phyloP scores from a whole-genome alignment of 306 rosid genomes.

The Gastrolobium bilobum region DNA sequence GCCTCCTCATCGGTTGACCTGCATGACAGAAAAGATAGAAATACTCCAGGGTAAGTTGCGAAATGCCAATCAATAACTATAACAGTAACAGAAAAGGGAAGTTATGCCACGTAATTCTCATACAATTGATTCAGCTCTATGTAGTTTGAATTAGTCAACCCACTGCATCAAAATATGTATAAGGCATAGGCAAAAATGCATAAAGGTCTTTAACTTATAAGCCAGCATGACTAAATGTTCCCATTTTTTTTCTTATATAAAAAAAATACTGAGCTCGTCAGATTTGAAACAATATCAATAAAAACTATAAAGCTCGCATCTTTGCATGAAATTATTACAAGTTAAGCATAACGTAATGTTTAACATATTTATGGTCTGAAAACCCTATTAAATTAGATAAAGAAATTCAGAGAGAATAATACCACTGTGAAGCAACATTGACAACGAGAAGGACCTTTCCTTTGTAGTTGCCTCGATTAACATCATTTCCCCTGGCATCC shows the following conservation, averaged over 20 bases:
- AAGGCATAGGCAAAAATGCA: neutral
- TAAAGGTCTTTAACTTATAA: neutral
- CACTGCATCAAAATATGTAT: slow-evolving; percentile 58
- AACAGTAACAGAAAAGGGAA: slow-evolving; percentile 14
- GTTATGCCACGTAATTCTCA: slow-evolving; percentile 62
- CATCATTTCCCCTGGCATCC: slow-evolving; percentile 80
- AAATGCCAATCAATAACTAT: slow-evolving; percentile 18
- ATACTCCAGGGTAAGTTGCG: slow-evolving; percentile 41
- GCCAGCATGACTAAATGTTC: neutral
- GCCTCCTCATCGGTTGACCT: slow-evolving; percentile 95
- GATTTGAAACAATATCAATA: too few relatives aligned
- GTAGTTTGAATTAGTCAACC: slow-evolving; percentile 84
- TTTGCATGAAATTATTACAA: too few relatives aligned
- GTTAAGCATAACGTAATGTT: too few relatives aligned
- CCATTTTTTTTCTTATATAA: too few relatives aligned
- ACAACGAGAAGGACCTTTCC: slow-evolving; percentile 81
- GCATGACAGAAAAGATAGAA: slow-evolving; percentile 43
- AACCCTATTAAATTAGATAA: neutral
- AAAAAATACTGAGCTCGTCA: too few relatives aligned
- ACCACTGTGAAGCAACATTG: slow-evolving; percentile 88
- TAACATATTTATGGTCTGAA: too few relatives aligned
- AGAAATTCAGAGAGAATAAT: neutral
- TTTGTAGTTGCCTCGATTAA: slow-evolving; percentile 70
- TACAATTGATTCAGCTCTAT: slow-evolving; percentile 79
- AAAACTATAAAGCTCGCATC: too few relatives aligned